These are phyloP conservation scores for Scenedesmus sp. DNA, from an alignment of 163 green algal species.

Conservation along the genomic window DNA sequence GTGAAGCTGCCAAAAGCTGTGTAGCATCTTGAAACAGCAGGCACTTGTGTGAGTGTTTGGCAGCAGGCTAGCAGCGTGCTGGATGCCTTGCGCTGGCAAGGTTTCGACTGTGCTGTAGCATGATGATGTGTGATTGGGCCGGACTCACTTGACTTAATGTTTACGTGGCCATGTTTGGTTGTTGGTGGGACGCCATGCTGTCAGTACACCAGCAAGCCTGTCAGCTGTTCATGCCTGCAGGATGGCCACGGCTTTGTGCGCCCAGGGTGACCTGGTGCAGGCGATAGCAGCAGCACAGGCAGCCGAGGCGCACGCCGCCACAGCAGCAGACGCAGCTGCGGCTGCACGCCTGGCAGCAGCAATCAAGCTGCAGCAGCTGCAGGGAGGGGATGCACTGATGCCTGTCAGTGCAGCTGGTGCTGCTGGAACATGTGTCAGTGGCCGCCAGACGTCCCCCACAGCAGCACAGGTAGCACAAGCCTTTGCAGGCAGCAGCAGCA, in stretches of 20 bases:
- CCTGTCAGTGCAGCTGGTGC: background rate
- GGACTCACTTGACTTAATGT: too few species aligned
- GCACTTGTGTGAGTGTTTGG: background rate
- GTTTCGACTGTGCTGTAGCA: too few species aligned
- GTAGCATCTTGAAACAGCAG: too few species aligned
- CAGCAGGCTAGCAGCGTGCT: slow-evolving; percentile 42
- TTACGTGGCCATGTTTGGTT: too few species aligned
- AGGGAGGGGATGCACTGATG: background rate
- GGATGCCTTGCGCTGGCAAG: background rate
- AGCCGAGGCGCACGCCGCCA: background rate
- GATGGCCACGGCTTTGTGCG: slow-evolving; percentile 11
- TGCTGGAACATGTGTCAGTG: background rate
- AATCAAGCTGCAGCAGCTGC: slow-evolving; percentile 10
- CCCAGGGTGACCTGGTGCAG: background rate
- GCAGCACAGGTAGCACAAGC: background rate
- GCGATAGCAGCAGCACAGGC: background rate
- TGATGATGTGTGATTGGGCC: too few species aligned
- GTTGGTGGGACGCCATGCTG: background rate
- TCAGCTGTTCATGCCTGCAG: background rate
- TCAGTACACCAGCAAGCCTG: background rate
- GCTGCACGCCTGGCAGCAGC: slow-evolving; percentile 5
- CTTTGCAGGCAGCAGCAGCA: background rate
- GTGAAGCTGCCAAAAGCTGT: background rate
- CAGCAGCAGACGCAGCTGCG: background rate
- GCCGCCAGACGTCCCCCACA: background rate